Evolutionary conservation across 768 basidiomycete genomes (phyloP), one percentile per base, ranked within the genome.

Genomic region (Pleurotus cornucopiae): DNA sequence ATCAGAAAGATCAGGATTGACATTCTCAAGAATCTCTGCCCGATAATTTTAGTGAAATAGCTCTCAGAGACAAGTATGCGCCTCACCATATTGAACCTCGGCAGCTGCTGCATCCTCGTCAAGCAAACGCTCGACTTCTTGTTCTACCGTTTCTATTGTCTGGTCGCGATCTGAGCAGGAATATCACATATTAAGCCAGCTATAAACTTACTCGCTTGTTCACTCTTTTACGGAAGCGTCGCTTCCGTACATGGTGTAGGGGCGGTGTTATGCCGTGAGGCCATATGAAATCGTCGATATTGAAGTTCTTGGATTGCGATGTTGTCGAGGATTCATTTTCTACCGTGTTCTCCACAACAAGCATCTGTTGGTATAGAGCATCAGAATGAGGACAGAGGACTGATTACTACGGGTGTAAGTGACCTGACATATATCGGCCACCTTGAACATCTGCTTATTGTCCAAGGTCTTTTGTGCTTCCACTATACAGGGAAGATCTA

Each of bases 351-450:
- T 88, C 91, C 20, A 97, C 85, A 2, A 97, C 85, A 44, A 99
- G 81, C 94, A 98, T 98, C 93, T 97, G 56, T 43, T 11, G 30
- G 30, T 11, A 34, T 11, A 34, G 11, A 34, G 30, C 30, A 34
- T 34, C 11, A 34, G 11, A 11, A 34, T 34, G 30, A 7, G 11
- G 30, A 34, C 11, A 34, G 9, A 34, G 30, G 30, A 2, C 11
- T 9, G 7, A 11, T 11, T 34, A 11, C 11, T 11, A 55, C 26
- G 25, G 59, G 46, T 47, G 37, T 49, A 57, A 60, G 63, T 63
- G 63, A 94, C 93, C 83, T 97, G 95, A 74, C 91, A 96, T 73
- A 99, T 96, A 68, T 99, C 97, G 39, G 94, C 95, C 5, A 95
- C 91, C 71, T 99, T 99, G 78, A 98, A 97, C 84, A 97, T 89